phyloP scores from a whole-genome alignment of 306 rosid genomes.

The Quercus mongolica region DNA sequence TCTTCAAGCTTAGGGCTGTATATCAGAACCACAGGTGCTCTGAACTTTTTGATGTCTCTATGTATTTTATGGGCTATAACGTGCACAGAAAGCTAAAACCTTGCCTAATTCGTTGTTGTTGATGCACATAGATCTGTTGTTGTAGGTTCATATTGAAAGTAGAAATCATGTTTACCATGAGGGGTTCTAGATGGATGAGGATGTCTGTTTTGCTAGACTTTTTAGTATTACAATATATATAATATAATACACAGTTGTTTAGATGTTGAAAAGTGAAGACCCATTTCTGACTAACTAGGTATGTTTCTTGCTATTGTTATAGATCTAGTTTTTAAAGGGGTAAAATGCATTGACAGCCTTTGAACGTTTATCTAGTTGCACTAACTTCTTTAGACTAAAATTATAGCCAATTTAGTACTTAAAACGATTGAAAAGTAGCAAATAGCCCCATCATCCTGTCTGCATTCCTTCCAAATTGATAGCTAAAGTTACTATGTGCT shows the following conservation, averaged over 20 bases:
- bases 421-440: no score
- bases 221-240: slow-evolving; percentile 35
- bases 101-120: slow-evolving; percentile 10
- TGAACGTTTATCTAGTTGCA: no score
- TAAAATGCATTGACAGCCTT: background rate
- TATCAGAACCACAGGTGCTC: slow-evolving; percentile 8
- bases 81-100: slow-evolving; percentile 20
- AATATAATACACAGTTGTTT: slow-evolving; percentile 37
- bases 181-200: slow-evolving; percentile 30
- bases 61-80: slow-evolving; percentile 12
- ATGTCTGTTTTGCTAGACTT: slow-evolving; percentile 30
- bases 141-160: slow-evolving; percentile 17
- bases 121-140: slow-evolving; percentile 11
- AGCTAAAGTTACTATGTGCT: no score
- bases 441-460: no score
- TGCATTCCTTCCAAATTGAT: no score
- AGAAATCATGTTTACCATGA: slow-evolving; percentile 23
- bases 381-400: no score
- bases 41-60: slow-evolving; percentile 2
- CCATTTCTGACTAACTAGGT: slow-evolving; percentile 17
- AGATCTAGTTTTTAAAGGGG: background rate
- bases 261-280: slow-evolving; percentile 26
- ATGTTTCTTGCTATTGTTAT: slow-evolving; percentile 24
- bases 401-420: no score
- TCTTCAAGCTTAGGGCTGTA: slow-evolving; percentile 65